Base-by-base conservation (phyloP, 805 yeast species). In the Hanseniaspora valbyensis region DNA sequence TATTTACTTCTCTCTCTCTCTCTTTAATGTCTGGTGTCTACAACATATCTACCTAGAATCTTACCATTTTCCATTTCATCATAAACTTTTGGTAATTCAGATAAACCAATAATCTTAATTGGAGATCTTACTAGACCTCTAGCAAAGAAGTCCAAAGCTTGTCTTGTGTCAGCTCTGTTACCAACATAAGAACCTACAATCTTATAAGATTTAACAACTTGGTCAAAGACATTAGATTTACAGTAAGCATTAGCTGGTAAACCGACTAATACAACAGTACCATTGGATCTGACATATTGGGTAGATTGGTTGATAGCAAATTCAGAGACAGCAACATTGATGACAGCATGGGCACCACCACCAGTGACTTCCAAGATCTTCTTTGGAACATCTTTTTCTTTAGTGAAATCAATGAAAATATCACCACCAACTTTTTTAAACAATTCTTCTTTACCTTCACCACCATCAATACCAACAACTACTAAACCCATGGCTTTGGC, bases 1-100 rank as follows among this genome's bases (percentile, higher is more conserved):
- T n/a, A n/a, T n/a, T n/a, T n/a, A n/a, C n/a, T n/a, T n/a, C n/a
- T n/a, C n/a, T n/a, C n/a, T n/a, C n/a, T n/a, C n/a, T n/a, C n/a
- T n/a, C n/a, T n/a, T n/a, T n/a, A n/a, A n/a, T n/a, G n/a, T n/a
- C n/a, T 66, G 49, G 83, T 79, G 74, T 86, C 95, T 59, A 86
- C 80, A 53, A 86, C 95, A 66, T 80, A 80, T 70, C 95, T 78
- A 65, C 95, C 95, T 58, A 81, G 76, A 62, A 87, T 81, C 72
- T 82, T 77, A 61, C 94, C 94, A 69, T 78, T 73, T 67, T 75
- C 82, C 95, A 87, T 87, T 66, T 77, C 73, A 57, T 78, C 74
- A 72, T 75, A 86, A 56, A 86, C 81, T 52, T 65, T 66, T 57
- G 83, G 78, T 59, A 84, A 72, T 61, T 78, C 78, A 53, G 87